phyloP scores from a whole-genome alignment of 139 green algal species.

The Zygnema circumcarinatum region DNA sequence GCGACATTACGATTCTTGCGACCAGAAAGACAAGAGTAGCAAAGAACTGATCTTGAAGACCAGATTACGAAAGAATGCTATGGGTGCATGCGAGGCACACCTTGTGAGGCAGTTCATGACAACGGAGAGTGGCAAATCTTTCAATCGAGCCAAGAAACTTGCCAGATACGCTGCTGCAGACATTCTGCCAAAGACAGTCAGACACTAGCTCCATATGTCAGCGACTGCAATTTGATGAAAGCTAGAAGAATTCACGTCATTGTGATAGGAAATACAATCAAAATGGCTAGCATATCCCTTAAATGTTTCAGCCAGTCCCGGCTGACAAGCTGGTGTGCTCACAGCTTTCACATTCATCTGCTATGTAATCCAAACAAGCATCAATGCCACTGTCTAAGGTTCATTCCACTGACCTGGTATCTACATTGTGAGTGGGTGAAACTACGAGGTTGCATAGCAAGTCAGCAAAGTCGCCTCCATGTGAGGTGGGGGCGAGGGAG shows the following conservation, averaged over 20 bases:
- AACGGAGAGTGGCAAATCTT: slow-evolving; percentile 67
- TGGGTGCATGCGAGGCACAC: not conserved
- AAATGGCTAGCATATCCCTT: too few relatives aligned
- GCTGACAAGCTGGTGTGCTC: too few relatives aligned
- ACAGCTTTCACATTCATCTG: too few relatives aligned
- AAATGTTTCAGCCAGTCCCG: too few relatives aligned
- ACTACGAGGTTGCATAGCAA: slow-evolving; percentile 70
- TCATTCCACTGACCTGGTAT: slow-evolving; percentile 65
- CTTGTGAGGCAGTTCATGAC: slow-evolving; percentile 16
- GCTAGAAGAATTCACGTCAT: too few relatives aligned
- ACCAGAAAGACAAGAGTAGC: too few relatives aligned
- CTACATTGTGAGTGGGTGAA: slow-evolving; percentile 67
- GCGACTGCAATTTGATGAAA: not conserved
- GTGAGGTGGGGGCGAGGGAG: slow-evolving; percentile 25
- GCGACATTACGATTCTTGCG: too few relatives aligned
- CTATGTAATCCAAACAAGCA: too few relatives aligned
- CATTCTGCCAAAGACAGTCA: slow-evolving; percentile 46
- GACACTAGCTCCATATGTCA: not conserved
- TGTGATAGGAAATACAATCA: too few relatives aligned
- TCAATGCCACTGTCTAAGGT: too few relatives aligned
- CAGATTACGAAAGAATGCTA: too few relatives aligned
- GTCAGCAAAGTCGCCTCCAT: slow-evolving; percentile 59
- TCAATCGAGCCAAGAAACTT: slow-evolving; percentile 83
- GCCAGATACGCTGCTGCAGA: slow-evolving; percentile 84
- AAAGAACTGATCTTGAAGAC: too few relatives aligned